These are phyloP conservation scores for Zygoascus sp. DNA, from an alignment of 1,139 yeast species.

Conservation along the genomic window DNA sequence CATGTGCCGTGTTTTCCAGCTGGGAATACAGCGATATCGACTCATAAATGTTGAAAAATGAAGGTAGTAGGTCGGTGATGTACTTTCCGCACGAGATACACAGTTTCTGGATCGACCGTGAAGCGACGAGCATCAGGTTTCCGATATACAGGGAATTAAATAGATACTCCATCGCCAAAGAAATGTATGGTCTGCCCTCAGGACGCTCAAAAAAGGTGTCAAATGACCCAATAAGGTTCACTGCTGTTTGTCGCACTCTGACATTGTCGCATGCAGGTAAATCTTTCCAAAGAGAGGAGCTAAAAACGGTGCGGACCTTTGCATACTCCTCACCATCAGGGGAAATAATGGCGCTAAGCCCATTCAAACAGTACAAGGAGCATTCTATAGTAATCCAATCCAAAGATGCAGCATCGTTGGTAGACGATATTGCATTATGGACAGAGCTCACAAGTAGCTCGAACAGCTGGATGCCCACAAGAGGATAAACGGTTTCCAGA, in stretches of 20 bases:
- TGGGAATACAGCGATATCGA: conserved; percentile 23
- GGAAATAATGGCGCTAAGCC: conserved; percentile 40
- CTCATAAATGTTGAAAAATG: conserved; percentile 32
- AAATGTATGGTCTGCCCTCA: conserved; percentile 30
- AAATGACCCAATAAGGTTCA: conserved; percentile 34
- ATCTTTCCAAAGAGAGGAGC: conserved; percentile 33
- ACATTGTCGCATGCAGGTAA: conserved; percentile 26
- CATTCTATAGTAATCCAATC: conserved; percentile 57
- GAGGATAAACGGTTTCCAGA: conserved; percentile 62
- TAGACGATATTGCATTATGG: conserved; percentile 26
- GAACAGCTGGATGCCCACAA: conserved; percentile 55
- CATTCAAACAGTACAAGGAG: conserved; percentile 58
- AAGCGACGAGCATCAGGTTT: conserved; percentile 32
- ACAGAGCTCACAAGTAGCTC: conserved; percentile 47
- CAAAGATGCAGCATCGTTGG: conserved; percentile 12
- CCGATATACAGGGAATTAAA: conserved; percentile 32
- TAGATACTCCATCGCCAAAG: conserved; percentile 32
- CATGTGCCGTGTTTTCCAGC: conserved; percentile 31
- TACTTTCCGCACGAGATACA: conserved; percentile 34
- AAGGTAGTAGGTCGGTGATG: conserved; percentile 28
- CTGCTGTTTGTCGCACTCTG: conserved; percentile 35
- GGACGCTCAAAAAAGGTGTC: conserved; percentile 33
- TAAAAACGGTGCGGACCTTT: conserved; percentile 30
- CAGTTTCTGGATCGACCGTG: conserved; percentile 36
- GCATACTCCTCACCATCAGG: conserved; percentile 25